Evolutionary conservation across 129 eudicot species (phyloP).

Genomic region (Silybum marianum): DNA sequence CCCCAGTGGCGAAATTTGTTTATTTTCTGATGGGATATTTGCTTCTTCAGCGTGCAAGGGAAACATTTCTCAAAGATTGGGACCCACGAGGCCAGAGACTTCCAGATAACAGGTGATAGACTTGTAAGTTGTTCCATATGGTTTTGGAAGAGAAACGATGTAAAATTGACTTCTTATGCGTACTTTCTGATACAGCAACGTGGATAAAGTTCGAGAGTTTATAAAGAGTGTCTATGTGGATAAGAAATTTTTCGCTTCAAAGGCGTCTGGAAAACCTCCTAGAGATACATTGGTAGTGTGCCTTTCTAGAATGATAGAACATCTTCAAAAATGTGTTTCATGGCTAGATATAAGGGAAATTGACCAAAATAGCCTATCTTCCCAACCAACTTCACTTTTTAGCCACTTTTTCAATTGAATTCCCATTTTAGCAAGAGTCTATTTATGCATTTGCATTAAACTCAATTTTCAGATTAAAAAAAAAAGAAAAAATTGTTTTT

Average conservation of each 20-base stretch:
- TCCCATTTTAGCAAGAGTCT: no score
- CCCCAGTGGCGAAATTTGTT: conserved; percentile 7
- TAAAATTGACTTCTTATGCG: conserved; percentile 1
- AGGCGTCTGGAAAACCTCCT: conserved; percentile 79
- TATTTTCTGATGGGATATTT: conserved; percentile 27
- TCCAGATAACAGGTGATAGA: conserved; percentile 78
- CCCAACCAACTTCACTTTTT: no score
- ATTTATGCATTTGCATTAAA: no score
- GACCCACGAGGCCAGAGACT: conserved; percentile 71
- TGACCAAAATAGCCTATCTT: no score
- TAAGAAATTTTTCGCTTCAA: conserved; percentile 60
- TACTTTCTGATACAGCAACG: conserved; percentile 57
- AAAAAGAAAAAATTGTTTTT: no score
- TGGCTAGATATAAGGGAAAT: neutral
- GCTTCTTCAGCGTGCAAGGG: conserved; percentile 81
- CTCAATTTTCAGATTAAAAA: no score
- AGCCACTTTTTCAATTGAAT: no score
- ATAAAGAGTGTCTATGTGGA: conserved; percentile 86
- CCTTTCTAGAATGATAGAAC: neutral
- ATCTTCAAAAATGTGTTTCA: neutral
- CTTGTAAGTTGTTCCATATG: neutral
- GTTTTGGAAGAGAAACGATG: neutral
- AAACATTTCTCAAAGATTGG: conserved; percentile 84
- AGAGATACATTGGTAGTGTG: conserved; percentile 63
- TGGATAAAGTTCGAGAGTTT: conserved; percentile 79